Base-by-base conservation (phyloP, 805 yeast species). In the Candida takata region DNA sequence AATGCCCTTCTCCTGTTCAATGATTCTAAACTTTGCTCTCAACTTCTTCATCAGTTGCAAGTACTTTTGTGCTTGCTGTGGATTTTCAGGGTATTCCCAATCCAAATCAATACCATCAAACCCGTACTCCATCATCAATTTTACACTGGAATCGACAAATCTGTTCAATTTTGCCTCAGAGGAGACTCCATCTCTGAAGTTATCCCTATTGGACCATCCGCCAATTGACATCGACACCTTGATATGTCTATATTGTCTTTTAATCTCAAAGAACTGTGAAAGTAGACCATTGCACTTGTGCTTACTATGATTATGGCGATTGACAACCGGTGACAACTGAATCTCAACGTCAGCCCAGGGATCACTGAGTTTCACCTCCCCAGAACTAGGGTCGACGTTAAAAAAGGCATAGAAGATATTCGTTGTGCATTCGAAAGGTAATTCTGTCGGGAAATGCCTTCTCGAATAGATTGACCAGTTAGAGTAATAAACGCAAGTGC, bases 101-200 rank as follows among this genome's bases (percentile, higher is more conserved):
- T 90, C 98, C 20, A 90, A 61, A 57, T 92, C 97, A 31, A 90
- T 62, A 0, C 98, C 97, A 55, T 92, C 97, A 51, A 92, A 78
- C 0, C 82, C 79, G 52, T 74, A 72, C 29, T 66, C 58, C 3
- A 57, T 37, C 54, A 85, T 64, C 17, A 72, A 56, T 0, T 58
- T 54, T 1, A 73, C 62, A 1, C 77, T 61, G 1, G 80, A 65
- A 1, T 51, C 34, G 3, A 77, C 70, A 54, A 88, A 84, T 0
- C 29, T 52, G 1, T 54, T 51, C 7, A 78, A 42, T 31, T 59
- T 62, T 2, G 29, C 35, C 0, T 61, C 54, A 16, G 55, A 54
- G 38, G 72, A 67, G 0, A 64, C 54, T 4, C 69, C 67, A 2
- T 56, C 58, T 0, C 77, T 64, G 27, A 87, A 79, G 10, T 62